Evolutionary conservation across 768 basidiomycete genomes (phyloP).

Genomic region (Pisolithus microcarpus): DNA sequence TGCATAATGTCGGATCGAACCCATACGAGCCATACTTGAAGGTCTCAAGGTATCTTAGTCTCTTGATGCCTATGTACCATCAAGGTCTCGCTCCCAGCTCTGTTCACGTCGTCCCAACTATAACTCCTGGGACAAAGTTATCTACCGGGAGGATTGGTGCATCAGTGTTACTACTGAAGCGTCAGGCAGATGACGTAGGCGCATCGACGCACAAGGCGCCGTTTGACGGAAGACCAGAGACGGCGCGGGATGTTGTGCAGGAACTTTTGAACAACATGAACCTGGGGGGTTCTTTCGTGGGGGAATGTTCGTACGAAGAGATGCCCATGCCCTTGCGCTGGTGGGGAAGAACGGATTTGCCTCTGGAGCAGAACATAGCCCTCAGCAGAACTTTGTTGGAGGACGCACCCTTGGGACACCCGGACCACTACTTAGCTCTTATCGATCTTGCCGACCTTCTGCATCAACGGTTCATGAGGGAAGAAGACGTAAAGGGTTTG

Average conservation of each 20-base stretch:
- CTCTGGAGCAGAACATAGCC: too few species aligned
- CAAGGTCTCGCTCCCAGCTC: background rate
- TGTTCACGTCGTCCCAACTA: background rate
- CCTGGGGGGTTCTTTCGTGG: too few species aligned
- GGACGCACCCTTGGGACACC: too few species aligned
- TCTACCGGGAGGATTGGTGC: background rate
- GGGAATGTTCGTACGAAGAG: too few species aligned
- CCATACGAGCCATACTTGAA: background rate
- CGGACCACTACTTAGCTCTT: too few species aligned
- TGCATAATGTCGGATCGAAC: background rate
- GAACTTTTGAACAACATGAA: background rate
- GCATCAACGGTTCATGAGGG: too few species aligned
- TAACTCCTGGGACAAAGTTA: background rate
- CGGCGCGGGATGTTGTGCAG: background rate
- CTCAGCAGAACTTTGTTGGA: too few species aligned
- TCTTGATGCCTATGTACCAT: background rate
- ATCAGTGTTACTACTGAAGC: background rate
- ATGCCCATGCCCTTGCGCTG: too few species aligned
- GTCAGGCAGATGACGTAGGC: background rate
- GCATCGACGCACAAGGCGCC: background rate
- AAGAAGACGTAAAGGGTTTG: too few species aligned
- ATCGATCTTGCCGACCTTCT: too few species aligned
- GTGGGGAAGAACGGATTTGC: too few species aligned
- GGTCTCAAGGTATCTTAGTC: background rate
- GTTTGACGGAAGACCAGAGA: background rate